These are phyloP conservation scores for Pythium sp. DNA, from an alignment of 352 stramenopile species.

Conservation along the genomic window DNA sequence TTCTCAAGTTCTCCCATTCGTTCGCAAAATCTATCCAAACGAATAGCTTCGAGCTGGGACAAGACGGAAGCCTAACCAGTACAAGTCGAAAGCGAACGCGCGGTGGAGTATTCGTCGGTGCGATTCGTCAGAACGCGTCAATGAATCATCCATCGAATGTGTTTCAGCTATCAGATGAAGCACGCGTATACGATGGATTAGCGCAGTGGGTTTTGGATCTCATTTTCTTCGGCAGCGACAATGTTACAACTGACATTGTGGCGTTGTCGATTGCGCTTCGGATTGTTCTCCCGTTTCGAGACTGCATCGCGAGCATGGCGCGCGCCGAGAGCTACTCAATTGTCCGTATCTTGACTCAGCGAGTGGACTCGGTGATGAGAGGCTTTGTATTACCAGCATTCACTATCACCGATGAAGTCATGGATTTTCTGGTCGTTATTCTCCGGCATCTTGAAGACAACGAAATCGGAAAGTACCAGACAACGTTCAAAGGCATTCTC, in stretches of 20 bases:
- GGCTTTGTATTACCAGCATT: conserved; percentile 29
- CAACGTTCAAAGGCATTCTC: conserved; percentile 36
- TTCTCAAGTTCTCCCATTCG: conserved; percentile 16
- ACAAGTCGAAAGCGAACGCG: conserved; percentile 19
- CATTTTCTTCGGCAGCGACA: conserved; percentile 34
- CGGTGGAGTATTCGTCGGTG: conserved; percentile 6
- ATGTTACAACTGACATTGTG: conserved; percentile 25
- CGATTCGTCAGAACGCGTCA: background rate
- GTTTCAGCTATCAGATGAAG: conserved; percentile 7
- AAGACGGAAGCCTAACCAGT: conserved; percentile 15
- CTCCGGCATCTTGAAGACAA: conserved; percentile 46
- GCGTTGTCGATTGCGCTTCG: conserved; percentile 34
- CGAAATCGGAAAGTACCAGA: conserved; percentile 44
- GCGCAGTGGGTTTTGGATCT: conserved; percentile 40
- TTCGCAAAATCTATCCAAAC: conserved; percentile 14
- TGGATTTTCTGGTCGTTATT: conserved; percentile 46
- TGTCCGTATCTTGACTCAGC: conserved; percentile 40
- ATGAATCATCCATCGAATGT: background rate
- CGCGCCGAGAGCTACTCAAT: conserved; percentile 40
- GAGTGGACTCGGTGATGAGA: conserved; percentile 44
- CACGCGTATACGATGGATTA: conserved; percentile 29
- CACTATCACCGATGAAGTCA: conserved; percentile 27
- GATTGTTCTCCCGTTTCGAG: conserved; percentile 50
- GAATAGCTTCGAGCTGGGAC: conserved; percentile 17
- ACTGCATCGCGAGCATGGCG: conserved; percentile 29